Percentiles rank a stretch among this genome's conserved stretches.
phyloP scores from a whole-genome alignment of 257 asterid genomes.

The Mentha longifolia region DNA sequence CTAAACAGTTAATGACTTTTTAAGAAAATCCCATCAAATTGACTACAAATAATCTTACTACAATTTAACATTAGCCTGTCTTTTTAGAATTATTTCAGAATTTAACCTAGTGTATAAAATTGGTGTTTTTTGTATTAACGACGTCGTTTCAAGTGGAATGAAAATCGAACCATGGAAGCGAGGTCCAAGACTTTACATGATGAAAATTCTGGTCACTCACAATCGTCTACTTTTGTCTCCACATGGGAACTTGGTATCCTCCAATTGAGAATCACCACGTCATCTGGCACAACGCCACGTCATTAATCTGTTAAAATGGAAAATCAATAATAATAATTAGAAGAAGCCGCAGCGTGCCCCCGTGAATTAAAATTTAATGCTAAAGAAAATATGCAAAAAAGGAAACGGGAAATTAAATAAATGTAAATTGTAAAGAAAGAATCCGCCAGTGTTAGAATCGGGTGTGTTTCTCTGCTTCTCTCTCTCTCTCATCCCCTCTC shows the following conservation, averaged over 20 bases:
- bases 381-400: neutral
- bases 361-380: neutral
- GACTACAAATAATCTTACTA: no score
- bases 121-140: neutral
- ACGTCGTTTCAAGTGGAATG: neutral
- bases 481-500: neutral
- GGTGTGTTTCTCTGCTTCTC: constrained; percentile 24
- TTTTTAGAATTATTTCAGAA: no score
- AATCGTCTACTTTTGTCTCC: constrained; percentile 36
- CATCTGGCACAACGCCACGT: constrained; percentile 24
- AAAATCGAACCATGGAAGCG: neutral
- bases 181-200: constrained; percentile 25
- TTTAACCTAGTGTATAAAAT: no score
- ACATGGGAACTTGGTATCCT: neutral
- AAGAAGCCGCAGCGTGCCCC: neutral
- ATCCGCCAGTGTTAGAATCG: constrained; percentile 28
- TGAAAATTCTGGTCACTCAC: constrained; percentile 34
- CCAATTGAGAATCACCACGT: constrained; percentile 31
- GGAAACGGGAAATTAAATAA: constrained; percentile 16
- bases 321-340: constrained; percentile 16
- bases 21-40: no score
- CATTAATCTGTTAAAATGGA: constrained; percentile 10
- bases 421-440: constrained; percentile 16
- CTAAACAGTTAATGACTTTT: no score
- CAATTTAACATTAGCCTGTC: no score